phyloP scores from a whole-genome alignment of 768 basidiomycete genomes.

The Galerina marginata region DNA sequence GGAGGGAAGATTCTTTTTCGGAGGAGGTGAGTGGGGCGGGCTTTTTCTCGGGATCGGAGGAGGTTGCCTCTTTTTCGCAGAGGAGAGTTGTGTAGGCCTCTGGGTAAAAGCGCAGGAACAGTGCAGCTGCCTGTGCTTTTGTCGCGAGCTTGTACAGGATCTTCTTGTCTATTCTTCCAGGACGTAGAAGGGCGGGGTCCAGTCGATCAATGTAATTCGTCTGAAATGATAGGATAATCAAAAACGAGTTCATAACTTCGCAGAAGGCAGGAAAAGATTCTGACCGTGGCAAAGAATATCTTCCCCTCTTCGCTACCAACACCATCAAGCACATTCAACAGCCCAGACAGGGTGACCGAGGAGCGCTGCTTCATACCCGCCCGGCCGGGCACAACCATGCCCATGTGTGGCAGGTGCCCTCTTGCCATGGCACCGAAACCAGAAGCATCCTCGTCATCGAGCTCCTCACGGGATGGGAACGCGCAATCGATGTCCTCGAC shows the following conservation, averaged over 20 bases:
- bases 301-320: constrained; percentile 67
- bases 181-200: constrained; percentile 61
- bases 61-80: constrained; percentile 17
- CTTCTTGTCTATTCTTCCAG: constrained; percentile 61
- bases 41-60: constrained; percentile 19
- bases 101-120: constrained; percentile 60
- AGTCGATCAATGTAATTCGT: constrained; percentile 61
- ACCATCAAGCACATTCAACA: constrained; percentile 65
- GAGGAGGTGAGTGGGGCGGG: constrained; percentile 35
- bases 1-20: constrained; percentile 24
- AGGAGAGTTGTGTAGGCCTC: constrained; percentile 27
- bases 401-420: neutral
- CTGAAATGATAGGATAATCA: constrained; percentile 27
- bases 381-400: constrained; percentile 13
- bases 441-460: constrained; percentile 12
- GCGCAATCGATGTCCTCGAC: constrained; percentile 70
- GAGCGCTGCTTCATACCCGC: constrained; percentile 25
- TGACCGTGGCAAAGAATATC: constrained; percentile 63
- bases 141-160: constrained; percentile 56
- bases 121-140: constrained; percentile 46
- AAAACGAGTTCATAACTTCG: neutral
- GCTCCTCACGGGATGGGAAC: constrained; percentile 53
- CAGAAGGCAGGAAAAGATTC: constrained; percentile 13
- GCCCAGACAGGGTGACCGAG: constrained; percentile 55
- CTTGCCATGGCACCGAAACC: neutral